Conservation (phyloP, 1,284 basidiomycete genomes). For the Ganoderma boninense region DNA sequence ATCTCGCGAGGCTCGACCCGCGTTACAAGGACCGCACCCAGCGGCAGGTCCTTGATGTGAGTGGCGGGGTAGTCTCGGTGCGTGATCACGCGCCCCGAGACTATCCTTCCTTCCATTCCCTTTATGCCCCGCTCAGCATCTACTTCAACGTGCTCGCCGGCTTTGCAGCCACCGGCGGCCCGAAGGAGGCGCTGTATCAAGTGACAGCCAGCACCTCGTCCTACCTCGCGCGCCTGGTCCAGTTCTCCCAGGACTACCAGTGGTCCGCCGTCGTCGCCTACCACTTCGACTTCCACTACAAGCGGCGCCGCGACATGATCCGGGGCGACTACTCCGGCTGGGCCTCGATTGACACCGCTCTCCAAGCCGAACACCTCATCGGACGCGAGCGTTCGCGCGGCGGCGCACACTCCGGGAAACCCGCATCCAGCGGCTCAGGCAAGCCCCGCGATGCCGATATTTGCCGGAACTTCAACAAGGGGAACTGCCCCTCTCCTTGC, state of each 20-base stretch:
- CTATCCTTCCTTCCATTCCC: slow-evolving; percentile 10
- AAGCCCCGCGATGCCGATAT: too few relatives aligned
- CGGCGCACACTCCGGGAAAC: too few relatives aligned
- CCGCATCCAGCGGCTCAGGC: too few relatives aligned
- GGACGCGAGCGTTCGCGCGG: background rate
- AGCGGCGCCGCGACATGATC: slow-evolving; percentile 15
- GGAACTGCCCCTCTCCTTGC: slow-evolving; percentile 14
- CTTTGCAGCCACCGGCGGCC: slow-evolving; percentile 6
- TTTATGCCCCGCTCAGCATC: slow-evolving; percentile 7
- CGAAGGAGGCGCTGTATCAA: background rate
- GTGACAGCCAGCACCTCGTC: slow-evolving; percentile 5
- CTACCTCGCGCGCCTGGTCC: slow-evolving; percentile 7
- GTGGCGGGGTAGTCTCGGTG: background rate
- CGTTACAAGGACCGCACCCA: background rate
- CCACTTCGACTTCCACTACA: slow-evolving; percentile 20
- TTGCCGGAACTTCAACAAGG: slow-evolving; percentile 22
- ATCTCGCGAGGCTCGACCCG: slow-evolving; percentile 11
- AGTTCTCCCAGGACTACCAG: slow-evolving; percentile 15
- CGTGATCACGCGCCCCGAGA: slow-evolving; percentile 1
- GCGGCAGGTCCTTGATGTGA: background rate
- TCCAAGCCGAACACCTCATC: slow-evolving; percentile 8
- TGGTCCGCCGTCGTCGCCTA: slow-evolving; percentile 18
- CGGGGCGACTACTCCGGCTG: slow-evolving; percentile 21
- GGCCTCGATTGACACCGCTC: slow-evolving; percentile 9
- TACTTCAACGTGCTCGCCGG: slow-evolving; percentile 13